Evolutionary conservation across 345 rosid species (phyloP).

Genomic region (Noccaea bulbosa): DNA sequence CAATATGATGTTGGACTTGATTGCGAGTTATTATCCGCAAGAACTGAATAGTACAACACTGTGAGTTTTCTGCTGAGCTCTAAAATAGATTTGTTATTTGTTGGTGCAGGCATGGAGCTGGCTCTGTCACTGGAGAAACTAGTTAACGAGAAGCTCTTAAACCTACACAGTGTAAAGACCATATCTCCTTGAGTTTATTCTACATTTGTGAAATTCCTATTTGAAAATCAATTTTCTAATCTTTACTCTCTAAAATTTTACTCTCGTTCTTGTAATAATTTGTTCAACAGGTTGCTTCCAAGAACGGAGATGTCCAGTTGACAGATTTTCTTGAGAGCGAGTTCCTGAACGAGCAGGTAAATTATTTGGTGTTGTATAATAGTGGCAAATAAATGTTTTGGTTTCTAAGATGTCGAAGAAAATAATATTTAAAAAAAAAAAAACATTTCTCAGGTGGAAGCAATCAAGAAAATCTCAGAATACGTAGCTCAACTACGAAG

Average conservation of each 20-base stretch:
- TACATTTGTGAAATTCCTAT: background rate
- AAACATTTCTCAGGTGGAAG: conserved; percentile 55
- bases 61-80: background rate
- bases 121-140: conserved; percentile 89
- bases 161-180: conserved; percentile 65
- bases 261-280: conserved; percentile 14
- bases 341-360: conserved; percentile 78
- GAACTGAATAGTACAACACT: background rate
- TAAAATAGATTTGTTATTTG: conserved; percentile 20
- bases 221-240: background rate
- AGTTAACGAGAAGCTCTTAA: conserved; percentile 78
- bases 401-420: conserved; percentile 44
- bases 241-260: background rate
- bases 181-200: background rate
- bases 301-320: conserved; percentile 68
- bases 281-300: conserved; percentile 69
- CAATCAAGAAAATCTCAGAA: conserved; percentile 66
- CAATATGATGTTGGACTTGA: background rate
- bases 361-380: background rate
- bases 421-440: background rate
- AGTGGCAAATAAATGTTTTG: background rate
- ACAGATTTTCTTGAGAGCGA: conserved; percentile 74
- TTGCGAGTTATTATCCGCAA: background rate
- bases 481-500: conserved; percentile 66
- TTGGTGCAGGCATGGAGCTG: conserved; percentile 84